These are phyloP conservation scores for Skeletonema marinoi DNA, from an alignment of 108 stramenopile species.

Conservation along the genomic window DNA sequence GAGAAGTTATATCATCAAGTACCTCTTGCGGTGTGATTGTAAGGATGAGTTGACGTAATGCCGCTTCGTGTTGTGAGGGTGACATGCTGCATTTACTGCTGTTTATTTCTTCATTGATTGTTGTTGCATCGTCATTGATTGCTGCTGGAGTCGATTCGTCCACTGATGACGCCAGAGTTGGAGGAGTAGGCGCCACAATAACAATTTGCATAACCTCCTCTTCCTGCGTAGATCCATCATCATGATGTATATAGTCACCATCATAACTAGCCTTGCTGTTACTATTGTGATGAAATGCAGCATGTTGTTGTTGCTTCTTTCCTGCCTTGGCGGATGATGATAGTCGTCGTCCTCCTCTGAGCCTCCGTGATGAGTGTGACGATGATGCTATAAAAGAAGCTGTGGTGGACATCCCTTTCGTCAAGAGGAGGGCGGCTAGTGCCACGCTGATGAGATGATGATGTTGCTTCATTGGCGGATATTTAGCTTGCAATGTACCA, in stretches of 20 bases:
- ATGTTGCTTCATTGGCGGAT: too few species aligned
- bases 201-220: too few species aligned
- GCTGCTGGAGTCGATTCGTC: too few species aligned
- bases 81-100: neutral
- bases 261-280: neutral
- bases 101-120: neutral
- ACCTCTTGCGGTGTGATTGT: neutral
- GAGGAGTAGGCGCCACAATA: too few species aligned
- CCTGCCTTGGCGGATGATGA: neutral
- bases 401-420: neutral
- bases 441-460: neutral
- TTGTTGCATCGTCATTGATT: too few species aligned
- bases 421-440: neutral
- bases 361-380: neutral
- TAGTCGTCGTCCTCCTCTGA: neutral
- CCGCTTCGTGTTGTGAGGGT: neutral
- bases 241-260: neutral
- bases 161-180: too few species aligned
- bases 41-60: neutral
- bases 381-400: too few species aligned
- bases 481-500: too few species aligned
- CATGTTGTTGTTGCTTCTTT: neutral
- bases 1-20: slow-evolving; percentile 7
- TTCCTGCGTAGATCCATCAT: too few species aligned
- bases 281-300: neutral